A percentile compares a stretch with the other conserved stretches of the same genome.
phyloP scores from a whole-genome alignment of 2,329 filamentous ascomycete species.

The Tympanopsis confertula region DNA sequence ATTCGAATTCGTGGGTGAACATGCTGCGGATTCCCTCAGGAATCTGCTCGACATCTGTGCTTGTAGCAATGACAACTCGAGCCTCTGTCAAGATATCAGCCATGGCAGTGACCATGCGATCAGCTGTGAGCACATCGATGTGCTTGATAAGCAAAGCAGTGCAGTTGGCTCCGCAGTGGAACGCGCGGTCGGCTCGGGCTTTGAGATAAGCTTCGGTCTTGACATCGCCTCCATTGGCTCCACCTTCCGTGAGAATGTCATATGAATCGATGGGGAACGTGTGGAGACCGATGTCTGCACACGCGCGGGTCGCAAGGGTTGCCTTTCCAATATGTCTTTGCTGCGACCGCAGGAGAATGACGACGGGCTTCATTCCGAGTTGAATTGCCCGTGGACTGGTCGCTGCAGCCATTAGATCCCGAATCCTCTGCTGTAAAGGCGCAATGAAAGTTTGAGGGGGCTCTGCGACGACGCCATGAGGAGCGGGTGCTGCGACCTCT shows the following conservation, averaged over 20 bases:
- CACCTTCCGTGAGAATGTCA: constrained; percentile 86
- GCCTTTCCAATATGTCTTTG: constrained; percentile 89
- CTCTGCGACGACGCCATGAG: neutral
- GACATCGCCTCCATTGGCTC: constrained; percentile 75
- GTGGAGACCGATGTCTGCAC: constrained; percentile 80
- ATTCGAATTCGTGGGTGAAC: constrained; percentile 91
- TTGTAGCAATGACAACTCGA: constrained; percentile 81
- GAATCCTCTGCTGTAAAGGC: constrained; percentile 57
- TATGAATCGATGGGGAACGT: constrained; percentile 82
- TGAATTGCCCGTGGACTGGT: constrained; percentile 81
- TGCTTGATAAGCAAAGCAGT: constrained; percentile 81
- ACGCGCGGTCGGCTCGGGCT: constrained; percentile 74
- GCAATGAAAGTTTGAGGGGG: constrained; percentile 29
- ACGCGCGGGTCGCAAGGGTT: constrained; percentile 65
- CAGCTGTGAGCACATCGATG: constrained; percentile 80
- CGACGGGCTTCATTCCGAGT: constrained; percentile 75
- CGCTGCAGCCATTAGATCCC: constrained; percentile 77
- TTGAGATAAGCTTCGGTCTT: constrained; percentile 89
- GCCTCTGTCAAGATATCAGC: constrained; percentile 72
- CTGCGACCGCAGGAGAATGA: constrained; percentile 78
- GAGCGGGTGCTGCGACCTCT: constrained; percentile 23
- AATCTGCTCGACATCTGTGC: constrained; percentile 88
- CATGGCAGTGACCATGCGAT: constrained; percentile 76
- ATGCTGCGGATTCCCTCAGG: constrained; percentile 79
- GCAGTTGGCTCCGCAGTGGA: constrained; percentile 74